A percentile compares a stretch with the other conserved stretches of the same genome.
phyloP scores from a whole-genome alignment of 2,329 filamentous ascomycete genomes.

The Harringtonia lauricola region DNA sequence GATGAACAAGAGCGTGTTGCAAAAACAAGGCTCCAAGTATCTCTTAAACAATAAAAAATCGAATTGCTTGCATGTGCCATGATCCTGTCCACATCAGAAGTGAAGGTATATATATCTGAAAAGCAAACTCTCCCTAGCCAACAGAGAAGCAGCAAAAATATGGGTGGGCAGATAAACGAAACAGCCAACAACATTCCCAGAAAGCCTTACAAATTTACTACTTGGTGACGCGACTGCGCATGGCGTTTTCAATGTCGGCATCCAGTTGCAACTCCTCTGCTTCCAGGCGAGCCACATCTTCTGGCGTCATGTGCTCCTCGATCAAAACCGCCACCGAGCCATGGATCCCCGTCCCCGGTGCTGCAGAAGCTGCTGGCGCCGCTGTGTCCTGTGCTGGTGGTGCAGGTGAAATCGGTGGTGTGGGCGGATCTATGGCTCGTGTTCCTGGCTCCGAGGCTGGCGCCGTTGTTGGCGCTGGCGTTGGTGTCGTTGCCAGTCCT shows the following conservation, averaged over 20 bases:
- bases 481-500: too few species aligned
- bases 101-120: not conserved
- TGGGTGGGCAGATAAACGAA: not conserved
- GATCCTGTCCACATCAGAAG: too few species aligned
- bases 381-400: not conserved
- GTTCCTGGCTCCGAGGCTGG: too few species aligned
- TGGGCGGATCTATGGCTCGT: not conserved
- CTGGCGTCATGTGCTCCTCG: conserved; percentile 49
- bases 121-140: not conserved
- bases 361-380: not conserved
- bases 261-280: conserved; percentile 48
- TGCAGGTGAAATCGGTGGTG: not conserved
- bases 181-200: not conserved
- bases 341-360: not conserved
- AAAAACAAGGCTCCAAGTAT: too few species aligned
- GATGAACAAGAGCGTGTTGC: too few species aligned
- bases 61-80: too few species aligned
- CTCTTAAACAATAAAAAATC: too few species aligned
- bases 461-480: conserved; percentile 9
- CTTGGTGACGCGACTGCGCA: not conserved
- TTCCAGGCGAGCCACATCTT: conserved; percentile 42
- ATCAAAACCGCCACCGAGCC: conserved; percentile 25
- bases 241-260: conserved; percentile 39
- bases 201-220: not conserved
- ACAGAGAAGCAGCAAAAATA: not conserved